Evolutionary conservation across 2,329 filamentous ascomycete genomes (phyloP).

Genomic region (Chalaropsis ovoidea): DNA sequence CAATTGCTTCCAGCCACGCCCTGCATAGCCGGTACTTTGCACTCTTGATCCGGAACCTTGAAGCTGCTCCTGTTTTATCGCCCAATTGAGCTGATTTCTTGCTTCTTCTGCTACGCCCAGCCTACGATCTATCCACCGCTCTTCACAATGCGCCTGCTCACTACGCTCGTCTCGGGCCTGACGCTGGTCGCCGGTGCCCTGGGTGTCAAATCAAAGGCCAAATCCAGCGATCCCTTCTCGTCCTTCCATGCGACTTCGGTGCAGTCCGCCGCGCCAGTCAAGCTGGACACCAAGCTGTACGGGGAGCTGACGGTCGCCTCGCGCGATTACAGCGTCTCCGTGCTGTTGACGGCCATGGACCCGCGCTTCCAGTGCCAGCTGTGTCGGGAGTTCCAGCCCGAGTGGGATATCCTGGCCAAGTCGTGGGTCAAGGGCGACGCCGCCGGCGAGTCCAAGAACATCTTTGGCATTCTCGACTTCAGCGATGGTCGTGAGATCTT

Average conservation of each 20-base stretch:
- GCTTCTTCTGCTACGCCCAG: not conserved
- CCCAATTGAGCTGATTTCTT: not conserved
- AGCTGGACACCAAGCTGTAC: conserved; percentile 69
- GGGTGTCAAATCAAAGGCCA: conserved; percentile 53
- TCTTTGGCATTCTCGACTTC: conserved; percentile 86
- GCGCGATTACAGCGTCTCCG: conserved; percentile 70
- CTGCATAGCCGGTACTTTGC: conserved; percentile 11
- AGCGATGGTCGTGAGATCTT: conserved; percentile 73
- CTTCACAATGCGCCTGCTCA: conserved; percentile 54
- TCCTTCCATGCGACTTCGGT: conserved; percentile 60
- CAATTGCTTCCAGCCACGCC: conserved; percentile 1
- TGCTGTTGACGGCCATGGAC: conserved; percentile 82
- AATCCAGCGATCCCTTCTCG: conserved; percentile 53
- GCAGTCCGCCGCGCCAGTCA: conserved; percentile 54
- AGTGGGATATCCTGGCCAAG: conserved; percentile 78
- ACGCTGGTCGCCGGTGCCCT: conserved; percentile 51
- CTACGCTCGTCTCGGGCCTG: conserved; percentile 52
- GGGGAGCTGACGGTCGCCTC: conserved; percentile 63
- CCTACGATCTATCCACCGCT: not conserved
- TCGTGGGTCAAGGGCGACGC: conserved; percentile 84
- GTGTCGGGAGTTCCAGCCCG: conserved; percentile 84
- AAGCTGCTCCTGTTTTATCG: not conserved
- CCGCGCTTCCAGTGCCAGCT: conserved; percentile 72
- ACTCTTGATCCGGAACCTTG: not conserved
- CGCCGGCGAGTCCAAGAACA: conserved; percentile 56